Evolutionary conservation across 768 basidiomycete genomes (phyloP), one percentile per base, ranked within the genome.

Genomic region (Lactarius akahatsu): DNA sequence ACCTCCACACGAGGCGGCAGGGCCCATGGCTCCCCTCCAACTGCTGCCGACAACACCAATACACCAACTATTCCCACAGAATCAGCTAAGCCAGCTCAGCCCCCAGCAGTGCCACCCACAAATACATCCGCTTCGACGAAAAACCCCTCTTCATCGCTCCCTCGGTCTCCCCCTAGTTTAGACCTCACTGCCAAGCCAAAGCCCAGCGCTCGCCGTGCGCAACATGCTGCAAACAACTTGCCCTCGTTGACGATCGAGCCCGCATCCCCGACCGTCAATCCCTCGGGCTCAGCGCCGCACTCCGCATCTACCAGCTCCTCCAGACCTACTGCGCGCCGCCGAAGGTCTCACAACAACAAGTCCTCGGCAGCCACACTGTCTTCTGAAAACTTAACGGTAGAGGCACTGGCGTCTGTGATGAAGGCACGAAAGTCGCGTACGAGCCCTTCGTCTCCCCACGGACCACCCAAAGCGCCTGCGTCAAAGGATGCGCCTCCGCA

Each of bases 401-500:
- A 69, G 32, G 26, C 57, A 32, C 55, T 59, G 36, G 47, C 64
- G 3, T 56, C 61, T n/a, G 47, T 70, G 74, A 62, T 80, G 68
- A 59, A 61, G 16, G 61, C 57, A 7, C 60, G 59, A 50, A 69
- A 63, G 32, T 36, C 67, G 2, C 61, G 58, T 26, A 69, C 69
- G 9, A 68, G 59, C 40, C 64, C 67, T 18, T 61, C 68, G 20
- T 70, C 69, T 13, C 69, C 68, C 9, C 64, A 28, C 10, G 76
- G 26, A 52, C 23, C 26, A 26, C 79, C 40, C 26, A 66, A 66
- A 30, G 30, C 47, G 7, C 43, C 40, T 2, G 16, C 75, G 5
- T 72, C 79, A 30, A 88, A 86, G 73, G 86, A 89, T 70, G 72
- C 81, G 5, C 87, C 87, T 47, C 87, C 86, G 10, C 89, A 88